A percentile compares a stretch with the other conserved stretches of the same genome.
These are phyloP conservation scores for Thelonectria discophora DNA, from an alignment of 2,329 filamentous ascomycete species.

Conservation along the genomic window DNA sequence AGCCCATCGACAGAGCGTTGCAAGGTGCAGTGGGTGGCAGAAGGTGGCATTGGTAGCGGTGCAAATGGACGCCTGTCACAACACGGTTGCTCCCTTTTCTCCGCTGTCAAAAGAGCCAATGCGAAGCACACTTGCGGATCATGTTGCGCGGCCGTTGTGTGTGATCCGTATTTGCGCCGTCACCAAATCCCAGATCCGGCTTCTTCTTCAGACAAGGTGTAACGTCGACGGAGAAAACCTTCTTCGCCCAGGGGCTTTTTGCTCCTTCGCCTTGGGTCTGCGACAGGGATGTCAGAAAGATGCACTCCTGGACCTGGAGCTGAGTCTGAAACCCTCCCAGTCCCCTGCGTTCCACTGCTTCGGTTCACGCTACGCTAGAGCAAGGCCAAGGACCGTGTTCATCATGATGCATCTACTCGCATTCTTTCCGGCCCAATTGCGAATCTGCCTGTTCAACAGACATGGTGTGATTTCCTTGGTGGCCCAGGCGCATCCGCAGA, in stretches of 20 bases:
- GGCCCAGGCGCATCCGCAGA: constrained; percentile 14
- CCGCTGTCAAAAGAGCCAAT: constrained; percentile 10
- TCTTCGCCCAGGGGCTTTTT: constrained; percentile 25
- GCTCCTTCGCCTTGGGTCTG: constrained; percentile 6
- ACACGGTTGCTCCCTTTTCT: constrained; percentile 8
- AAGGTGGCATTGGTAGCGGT: too few relatives aligned
- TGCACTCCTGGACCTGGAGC: constrained; percentile 22
- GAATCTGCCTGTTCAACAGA: constrained; percentile 6
- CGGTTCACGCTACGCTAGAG: constrained; percentile 27
- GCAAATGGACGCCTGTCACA: neutral
- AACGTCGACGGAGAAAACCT: constrained; percentile 15
- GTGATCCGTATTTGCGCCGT: neutral
- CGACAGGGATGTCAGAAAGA: constrained; percentile 25
- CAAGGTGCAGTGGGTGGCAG: too few relatives aligned
- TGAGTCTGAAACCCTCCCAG: constrained; percentile 42
- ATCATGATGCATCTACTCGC: neutral
- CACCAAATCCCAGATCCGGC: constrained; percentile 15
- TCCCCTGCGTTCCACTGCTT: constrained; percentile 33
- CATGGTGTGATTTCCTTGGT: constrained; percentile 25
- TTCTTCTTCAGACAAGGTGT: constrained; percentile 13
- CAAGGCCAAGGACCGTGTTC: constrained; percentile 11
- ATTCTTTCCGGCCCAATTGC: constrained; percentile 7
- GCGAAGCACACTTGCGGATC: neutral
- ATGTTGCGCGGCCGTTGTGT: neutral
- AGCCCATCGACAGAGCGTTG: neutral